phyloP scores from a whole-genome alignment of 331 rosid species.

The Malus hybrid region DNA sequence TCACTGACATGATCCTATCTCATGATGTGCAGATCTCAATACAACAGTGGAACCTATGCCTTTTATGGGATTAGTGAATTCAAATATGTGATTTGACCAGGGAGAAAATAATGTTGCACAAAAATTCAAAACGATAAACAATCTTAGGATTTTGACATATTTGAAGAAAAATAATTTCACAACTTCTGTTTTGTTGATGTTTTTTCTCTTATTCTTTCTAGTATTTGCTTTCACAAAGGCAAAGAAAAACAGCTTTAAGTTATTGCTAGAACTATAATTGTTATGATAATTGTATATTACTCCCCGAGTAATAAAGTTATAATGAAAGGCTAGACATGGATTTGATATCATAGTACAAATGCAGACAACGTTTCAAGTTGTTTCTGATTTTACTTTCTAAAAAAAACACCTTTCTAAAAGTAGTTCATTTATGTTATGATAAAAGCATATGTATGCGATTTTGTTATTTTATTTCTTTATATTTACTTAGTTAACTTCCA shows the following conservation, averaged over 20 bases:
- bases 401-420: background rate
- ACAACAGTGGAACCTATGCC: background rate
- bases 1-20: background rate
- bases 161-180: background rate
- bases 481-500: no score
- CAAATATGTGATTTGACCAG: no score
- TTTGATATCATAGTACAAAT: background rate
- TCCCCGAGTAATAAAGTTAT: background rate
- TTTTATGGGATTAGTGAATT: background rate
- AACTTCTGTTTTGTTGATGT: background rate
- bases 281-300: background rate
- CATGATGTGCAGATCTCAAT: conserved; percentile 1
- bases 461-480: no score
- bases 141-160: background rate
- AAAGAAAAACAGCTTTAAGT: background rate
- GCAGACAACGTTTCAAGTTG: background rate
- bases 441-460: no score
- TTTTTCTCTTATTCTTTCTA: background rate
- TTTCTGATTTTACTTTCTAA: background rate
- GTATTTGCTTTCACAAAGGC: background rate
- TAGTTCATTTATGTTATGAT: background rate
- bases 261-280: background rate
- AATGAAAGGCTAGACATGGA: background rate
- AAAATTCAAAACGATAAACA: background rate
- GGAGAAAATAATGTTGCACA: no score